Evolutionary conservation across 495 filamentous ascomycete genomes (phyloP), one percentile per base, ranked within the genome.

Genomic region (Halenospora varia): DNA sequence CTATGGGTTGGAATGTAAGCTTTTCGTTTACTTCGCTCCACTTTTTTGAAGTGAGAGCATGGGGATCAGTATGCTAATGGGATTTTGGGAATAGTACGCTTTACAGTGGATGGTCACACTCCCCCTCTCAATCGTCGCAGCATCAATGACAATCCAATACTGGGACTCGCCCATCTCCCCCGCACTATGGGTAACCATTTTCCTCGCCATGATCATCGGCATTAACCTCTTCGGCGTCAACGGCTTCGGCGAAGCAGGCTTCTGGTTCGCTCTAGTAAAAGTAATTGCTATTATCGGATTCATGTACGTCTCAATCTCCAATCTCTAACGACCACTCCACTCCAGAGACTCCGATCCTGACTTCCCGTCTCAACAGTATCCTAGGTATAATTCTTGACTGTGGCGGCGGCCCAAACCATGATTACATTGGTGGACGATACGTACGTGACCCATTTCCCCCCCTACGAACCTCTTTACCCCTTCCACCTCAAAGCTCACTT

Each of bases 1-100:
- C 94, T 46, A 96, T 96, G 90, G 94, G 94, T 23, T 96, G 92
- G 93, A n/a, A n/a, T n/a, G 58, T 65, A 96, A 96, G 78, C 10
- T 47, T 10, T 85, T 62, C 69, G 78, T 78, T 42, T 46, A n/a
- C n/a, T n/a, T n/a, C n/a, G n/a, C n/a, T n/a, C n/a, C n/a, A n/a
- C n/a, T n/a, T n/a, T n/a, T n/a, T n/a, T n/a, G n/a, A n/a, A n/a
- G n/a, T n/a, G n/a, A n/a, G n/a, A 42, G 3, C 51, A 19, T 46
- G 50, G 56, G n/a, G n/a, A 25, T 41, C 20, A 49, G 9, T 2
- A 0, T 17, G 18, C 15, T 53, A 44, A 62, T 66, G 25, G 64
- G 35, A 24, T 45, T 52, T 18, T 29, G 35, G 8, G 18, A 25
- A 63, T 88, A 84, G 60, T 98, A 98, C 69, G 91, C 89, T 2